Percentiles rank a stretch among this genome's conserved stretches.
Conservation (phyloP, 371 early-diverging fungal species). For the Dinochytrium kinnereticum region DNA sequence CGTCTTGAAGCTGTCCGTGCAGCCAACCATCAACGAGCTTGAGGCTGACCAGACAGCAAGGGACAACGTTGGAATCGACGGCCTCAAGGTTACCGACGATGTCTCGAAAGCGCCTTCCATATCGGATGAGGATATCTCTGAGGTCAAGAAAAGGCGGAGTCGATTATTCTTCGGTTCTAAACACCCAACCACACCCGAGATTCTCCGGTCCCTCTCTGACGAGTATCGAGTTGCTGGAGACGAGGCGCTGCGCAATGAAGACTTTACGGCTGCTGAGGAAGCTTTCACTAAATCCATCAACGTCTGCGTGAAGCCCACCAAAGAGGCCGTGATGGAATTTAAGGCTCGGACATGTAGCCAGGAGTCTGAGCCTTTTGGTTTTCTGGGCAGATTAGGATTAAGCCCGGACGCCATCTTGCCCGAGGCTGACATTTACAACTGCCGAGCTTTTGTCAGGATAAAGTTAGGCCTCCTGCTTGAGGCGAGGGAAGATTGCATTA, state of each 20-base stretch:
- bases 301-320: not conserved
- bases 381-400: not conserved
- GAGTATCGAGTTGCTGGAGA: not conserved
- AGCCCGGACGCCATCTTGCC: not conserved
- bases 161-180: too few relatives aligned
- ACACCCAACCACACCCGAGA: not conserved
- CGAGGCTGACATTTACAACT: not conserved
- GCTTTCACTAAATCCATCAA: not conserved
- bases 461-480: not conserved
- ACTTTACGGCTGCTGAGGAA: not conserved
- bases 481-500: not conserved
- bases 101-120: too few relatives aligned
- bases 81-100: too few relatives aligned
- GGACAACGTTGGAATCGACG: too few relatives aligned
- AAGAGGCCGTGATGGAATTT: not conserved
- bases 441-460: not conserved
- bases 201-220: not conserved
- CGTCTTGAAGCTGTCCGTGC: not conserved
- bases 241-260: not conserved
- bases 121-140: too few relatives aligned
- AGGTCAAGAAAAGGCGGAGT: not conserved
- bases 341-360: not conserved
- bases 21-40: too few relatives aligned
- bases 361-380: not conserved
- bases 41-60: too few relatives aligned